Conservation (phyloP, 495 filamentous ascomycete genomes). For the Cenococcum geophilum region DNA sequence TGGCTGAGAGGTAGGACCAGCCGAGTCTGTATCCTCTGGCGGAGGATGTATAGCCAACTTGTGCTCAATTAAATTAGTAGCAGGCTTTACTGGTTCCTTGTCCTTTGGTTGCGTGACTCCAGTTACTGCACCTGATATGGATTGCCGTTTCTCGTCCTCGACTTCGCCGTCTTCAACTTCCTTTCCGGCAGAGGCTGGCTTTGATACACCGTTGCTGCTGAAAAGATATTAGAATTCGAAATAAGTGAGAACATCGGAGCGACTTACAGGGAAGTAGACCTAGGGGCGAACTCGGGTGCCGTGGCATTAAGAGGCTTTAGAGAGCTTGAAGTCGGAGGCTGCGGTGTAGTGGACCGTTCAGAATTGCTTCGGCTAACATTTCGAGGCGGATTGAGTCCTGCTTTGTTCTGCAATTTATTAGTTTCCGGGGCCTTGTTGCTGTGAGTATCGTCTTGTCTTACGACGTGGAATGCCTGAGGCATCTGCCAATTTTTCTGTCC, state of each 20-base stretch:
- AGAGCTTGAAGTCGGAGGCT: slow-evolving; percentile 8
- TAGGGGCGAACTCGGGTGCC: slow-evolving; percentile 34
- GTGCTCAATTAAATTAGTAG: neutral
- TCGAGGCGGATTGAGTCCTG: neutral
- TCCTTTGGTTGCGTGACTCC: slow-evolving; percentile 18
- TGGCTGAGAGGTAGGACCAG: neutral
- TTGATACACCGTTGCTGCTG: slow-evolving; percentile 19
- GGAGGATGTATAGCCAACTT: neutral
- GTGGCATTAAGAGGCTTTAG: slow-evolving; percentile 28
- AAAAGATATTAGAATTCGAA: neutral
- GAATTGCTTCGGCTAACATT: slow-evolving; percentile 22
- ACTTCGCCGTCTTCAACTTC: slow-evolving; percentile 39
- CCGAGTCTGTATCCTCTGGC: neutral
- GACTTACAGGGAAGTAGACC: slow-evolving; percentile 16
- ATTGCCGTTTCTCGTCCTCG: slow-evolving; percentile 29
- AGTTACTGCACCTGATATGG: neutral
- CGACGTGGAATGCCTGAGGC: slow-evolving; percentile 64
- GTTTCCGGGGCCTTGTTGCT: slow-evolving; percentile 27
- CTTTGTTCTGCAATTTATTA: neutral
- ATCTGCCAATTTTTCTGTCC: slow-evolving; percentile 77
- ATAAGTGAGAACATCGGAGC: neutral
- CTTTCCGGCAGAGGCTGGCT: slow-evolving; percentile 13
- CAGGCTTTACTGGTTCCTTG: slow-evolving; percentile 2
- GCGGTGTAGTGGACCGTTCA: slow-evolving; percentile 27
- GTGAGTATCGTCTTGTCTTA: slow-evolving; percentile 30